phyloP scores from a whole-genome alignment of 495 filamentous ascomycete genomes.

The Tuber umbilicatum region DNA sequence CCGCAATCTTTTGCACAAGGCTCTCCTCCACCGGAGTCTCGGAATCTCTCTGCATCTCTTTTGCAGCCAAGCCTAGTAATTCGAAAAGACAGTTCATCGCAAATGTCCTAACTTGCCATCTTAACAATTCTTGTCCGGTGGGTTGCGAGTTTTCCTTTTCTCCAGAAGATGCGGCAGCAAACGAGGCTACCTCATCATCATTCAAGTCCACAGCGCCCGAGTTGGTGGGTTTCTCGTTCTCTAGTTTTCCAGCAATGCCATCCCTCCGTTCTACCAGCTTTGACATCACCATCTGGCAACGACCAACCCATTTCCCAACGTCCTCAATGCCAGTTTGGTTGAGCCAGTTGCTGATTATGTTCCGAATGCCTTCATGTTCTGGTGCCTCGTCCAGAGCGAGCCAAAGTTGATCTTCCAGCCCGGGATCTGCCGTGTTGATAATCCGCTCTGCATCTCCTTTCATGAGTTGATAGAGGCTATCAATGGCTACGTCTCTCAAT shows the following conservation, averaged over 20 bases:
- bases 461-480: slow-evolving; percentile 91
- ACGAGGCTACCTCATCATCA: slow-evolving; percentile 94
- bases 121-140: slow-evolving; percentile 73
- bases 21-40: slow-evolving; percentile 36
- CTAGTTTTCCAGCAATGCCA: slow-evolving; percentile 40
- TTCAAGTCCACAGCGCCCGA: slow-evolving; percentile 63
- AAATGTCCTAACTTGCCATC: slow-evolving; percentile 95
- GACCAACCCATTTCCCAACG: slow-evolving; percentile 73
- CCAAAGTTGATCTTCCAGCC: slow-evolving; percentile 89
- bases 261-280: slow-evolving; percentile 63
- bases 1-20: slow-evolving; percentile 58
- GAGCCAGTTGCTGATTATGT: slow-evolving; percentile 84
- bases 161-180: slow-evolving; percentile 64
- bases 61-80: slow-evolving; percentile 65
- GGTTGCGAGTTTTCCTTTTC: slow-evolving; percentile 58
- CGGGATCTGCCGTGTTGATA: slow-evolving; percentile 61
- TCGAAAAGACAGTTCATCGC: slow-evolving; percentile 87
- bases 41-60: slow-evolving; percentile 63
- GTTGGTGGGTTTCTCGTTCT: slow-evolving; percentile 47
- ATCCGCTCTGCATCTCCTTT: slow-evolving; percentile 79
- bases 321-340: slow-evolving; percentile 74
- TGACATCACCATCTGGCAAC: slow-evolving; percentile 80
- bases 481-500: slow-evolving; percentile 72
- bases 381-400: slow-evolving; percentile 71
- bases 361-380: slow-evolving; percentile 65